Percentiles rank a stretch among this genome's conserved stretches.
Conservation (phyloP, 2,329 filamentous ascomycete species). For the Ambrosiella beaveri region DNA sequence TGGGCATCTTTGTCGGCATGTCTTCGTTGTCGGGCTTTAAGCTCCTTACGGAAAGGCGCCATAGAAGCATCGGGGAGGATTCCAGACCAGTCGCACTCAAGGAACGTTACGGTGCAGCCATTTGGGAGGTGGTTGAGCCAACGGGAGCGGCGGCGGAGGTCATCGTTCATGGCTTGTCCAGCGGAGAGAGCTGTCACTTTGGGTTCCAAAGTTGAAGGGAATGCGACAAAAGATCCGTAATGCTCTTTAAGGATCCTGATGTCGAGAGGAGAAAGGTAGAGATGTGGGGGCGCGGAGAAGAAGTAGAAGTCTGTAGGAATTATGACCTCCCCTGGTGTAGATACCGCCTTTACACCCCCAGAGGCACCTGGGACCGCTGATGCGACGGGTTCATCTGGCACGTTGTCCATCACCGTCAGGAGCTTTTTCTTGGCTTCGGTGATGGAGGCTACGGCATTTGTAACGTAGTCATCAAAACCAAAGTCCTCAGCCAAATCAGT, state of each 20-base stretch:
- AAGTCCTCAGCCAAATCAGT: conserved; percentile 86
- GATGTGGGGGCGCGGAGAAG: conserved; percentile 72
- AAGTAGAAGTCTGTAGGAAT: conserved; percentile 38
- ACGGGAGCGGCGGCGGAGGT: conserved; percentile 64
- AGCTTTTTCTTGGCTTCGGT: conserved; percentile 60
- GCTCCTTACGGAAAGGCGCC: conserved; percentile 58
- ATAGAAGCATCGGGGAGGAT: conserved; percentile 61
- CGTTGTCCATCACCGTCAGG: conserved; percentile 14
- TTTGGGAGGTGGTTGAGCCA: conserved; percentile 75
- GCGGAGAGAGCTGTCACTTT: conserved; percentile 79
- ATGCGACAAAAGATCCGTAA: conserved; percentile 65
- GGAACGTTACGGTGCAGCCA: conserved; percentile 78
- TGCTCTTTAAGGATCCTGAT: conserved; percentile 83
- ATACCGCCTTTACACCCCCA: conserved; percentile 14
- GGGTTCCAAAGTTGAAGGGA: conserved; percentile 73
- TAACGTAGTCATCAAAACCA: conserved; percentile 84
- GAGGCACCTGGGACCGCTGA: conserved; percentile 21
- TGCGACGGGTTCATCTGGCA: background rate
- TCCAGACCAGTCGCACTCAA: conserved; percentile 92
- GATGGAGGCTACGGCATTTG: conserved; percentile 63
- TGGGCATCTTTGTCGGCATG: conserved; percentile 70
- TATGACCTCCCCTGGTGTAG: background rate
- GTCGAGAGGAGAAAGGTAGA: conserved; percentile 78
- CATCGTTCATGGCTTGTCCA: conserved; percentile 74
- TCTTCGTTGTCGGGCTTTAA: conserved; percentile 56